phyloP scores from a whole-genome alignment of 2,329 filamentous ascomycete species.

The Calycina herbarum region DNA sequence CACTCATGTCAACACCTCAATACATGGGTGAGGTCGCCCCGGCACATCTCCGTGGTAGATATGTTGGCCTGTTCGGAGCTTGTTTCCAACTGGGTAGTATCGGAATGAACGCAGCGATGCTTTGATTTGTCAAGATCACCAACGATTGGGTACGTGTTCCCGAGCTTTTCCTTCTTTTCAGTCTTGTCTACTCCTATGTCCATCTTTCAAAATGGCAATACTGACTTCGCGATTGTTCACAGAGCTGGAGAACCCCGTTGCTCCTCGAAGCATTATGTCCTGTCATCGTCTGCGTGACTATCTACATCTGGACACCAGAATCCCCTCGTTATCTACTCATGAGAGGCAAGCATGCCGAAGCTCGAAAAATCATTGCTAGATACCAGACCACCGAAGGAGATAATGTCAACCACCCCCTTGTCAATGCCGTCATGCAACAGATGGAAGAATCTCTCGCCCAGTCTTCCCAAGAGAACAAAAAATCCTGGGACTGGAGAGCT shows the following conservation, averaged over 20 bases:
- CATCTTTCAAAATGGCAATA: no score
- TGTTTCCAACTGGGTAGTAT: slow-evolving; percentile 44
- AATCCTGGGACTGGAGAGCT: slow-evolving; percentile 48
- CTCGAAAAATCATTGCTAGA: slow-evolving; percentile 43
- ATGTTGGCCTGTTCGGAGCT: slow-evolving; percentile 50
- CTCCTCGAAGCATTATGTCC: slow-evolving; percentile 42
- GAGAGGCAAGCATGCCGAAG: slow-evolving; percentile 38
- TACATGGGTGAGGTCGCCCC: slow-evolving; percentile 51
- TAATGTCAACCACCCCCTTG: slow-evolving; percentile 34
- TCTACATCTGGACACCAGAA: slow-evolving; percentile 37
- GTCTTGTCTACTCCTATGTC: no score
- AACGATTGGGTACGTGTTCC: slow-evolving; percentile 19
- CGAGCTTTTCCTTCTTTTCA: no score
- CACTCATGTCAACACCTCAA: slow-evolving; percentile 37
- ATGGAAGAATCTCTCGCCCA: slow-evolving; percentile 32
- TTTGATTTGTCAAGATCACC: slow-evolving; percentile 36
- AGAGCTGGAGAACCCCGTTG: slow-evolving; percentile 32
- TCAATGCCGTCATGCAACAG: slow-evolving; percentile 31
- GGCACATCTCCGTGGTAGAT: slow-evolving; percentile 47
- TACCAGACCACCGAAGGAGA: slow-evolving; percentile 46
- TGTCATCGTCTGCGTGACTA: slow-evolving; percentile 23
- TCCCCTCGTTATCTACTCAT: slow-evolving; percentile 42
- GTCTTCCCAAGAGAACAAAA: slow-evolving; percentile 28
- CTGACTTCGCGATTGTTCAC: no score
- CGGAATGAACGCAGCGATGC: slow-evolving; percentile 42